Evolutionary conservation across 192 early-diverging fungal genomes (phyloP).

Genomic region (Backusella australiensis): DNA sequence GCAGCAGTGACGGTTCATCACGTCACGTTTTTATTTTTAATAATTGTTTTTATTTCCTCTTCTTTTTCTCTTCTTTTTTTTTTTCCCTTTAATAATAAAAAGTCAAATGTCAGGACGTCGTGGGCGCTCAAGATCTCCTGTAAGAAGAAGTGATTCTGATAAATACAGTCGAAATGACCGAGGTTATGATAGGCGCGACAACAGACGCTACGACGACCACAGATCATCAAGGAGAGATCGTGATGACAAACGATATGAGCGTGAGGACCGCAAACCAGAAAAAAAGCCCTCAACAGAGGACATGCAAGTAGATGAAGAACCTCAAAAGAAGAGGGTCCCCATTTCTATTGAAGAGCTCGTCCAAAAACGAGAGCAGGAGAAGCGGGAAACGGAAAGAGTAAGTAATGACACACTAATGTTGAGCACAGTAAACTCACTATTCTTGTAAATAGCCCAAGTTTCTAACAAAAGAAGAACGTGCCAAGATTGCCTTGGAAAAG

Average conservation of each 20-base stretch:
- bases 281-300: background rate
- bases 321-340: constrained; percentile 47
- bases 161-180: constrained; percentile 38
- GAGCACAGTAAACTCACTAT: too few relatives aligned
- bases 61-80: background rate
- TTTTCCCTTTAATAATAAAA: background rate
- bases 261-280: constrained; percentile 18
- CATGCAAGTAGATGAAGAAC: constrained; percentile 9
- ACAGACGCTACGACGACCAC: constrained; percentile 17
- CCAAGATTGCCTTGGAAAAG: constrained; percentile 79
- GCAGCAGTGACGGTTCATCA: background rate
- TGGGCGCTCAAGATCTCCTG: constrained; percentile 20
- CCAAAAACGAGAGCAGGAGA: constrained; percentile 63
- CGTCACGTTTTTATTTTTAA: background rate
- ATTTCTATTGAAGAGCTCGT: constrained; percentile 79
- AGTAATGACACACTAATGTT: background rate
- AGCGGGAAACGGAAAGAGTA: constrained; percentile 59
- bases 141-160: constrained; percentile 28
- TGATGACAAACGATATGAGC: constrained; percentile 29
- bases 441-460: constrained; percentile 63
- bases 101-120: background rate
- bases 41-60: background rate
- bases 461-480: constrained; percentile 89
- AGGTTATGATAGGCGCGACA: constrained; percentile 31
- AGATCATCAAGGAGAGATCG: constrained; percentile 36